phyloP scores from a whole-genome alignment of 345 rosid genomes.

The Ceriops zippeliana region DNA sequence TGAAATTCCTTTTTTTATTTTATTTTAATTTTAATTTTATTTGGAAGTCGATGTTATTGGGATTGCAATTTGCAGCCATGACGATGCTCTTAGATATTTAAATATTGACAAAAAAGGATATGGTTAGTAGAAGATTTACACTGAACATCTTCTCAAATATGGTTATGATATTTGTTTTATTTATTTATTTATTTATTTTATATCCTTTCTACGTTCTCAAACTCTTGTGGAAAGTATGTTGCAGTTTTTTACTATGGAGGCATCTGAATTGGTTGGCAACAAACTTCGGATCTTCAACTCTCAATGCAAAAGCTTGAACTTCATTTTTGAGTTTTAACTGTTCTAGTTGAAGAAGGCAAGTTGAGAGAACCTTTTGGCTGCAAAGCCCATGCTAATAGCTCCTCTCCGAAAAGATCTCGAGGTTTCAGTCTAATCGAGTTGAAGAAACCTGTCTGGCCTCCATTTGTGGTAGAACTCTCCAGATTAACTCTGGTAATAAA shows the following conservation, averaged over 20 bases:
- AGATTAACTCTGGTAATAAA: slow-evolving; percentile 56
- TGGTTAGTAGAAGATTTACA: too few relatives aligned
- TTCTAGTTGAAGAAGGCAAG: slow-evolving; percentile 61
- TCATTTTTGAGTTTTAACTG: slow-evolving; percentile 48
- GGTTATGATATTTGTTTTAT: too few relatives aligned
- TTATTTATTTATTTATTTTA: too few relatives aligned
- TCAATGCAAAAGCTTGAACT: slow-evolving; percentile 63
- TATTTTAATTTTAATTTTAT: too few relatives aligned
- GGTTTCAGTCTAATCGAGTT: slow-evolving; percentile 52
- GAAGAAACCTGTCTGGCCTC: slow-evolving; percentile 63
- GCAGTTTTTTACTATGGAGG: slow-evolving; percentile 61
- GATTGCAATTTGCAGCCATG: too few relatives aligned
- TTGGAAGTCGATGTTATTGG: too few relatives aligned
- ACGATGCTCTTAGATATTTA: too few relatives aligned
- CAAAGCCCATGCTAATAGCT: slow-evolving; percentile 66
- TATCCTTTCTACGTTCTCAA: too few relatives aligned
- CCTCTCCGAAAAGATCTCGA: slow-evolving; percentile 67
- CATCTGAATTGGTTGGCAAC: slow-evolving; percentile 62
- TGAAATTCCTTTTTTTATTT: too few relatives aligned
- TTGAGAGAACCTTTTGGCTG: slow-evolving; percentile 50
- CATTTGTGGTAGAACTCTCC: slow-evolving; percentile 60
- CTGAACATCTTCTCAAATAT: too few relatives aligned
- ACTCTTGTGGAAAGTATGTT: slow-evolving; percentile 43
- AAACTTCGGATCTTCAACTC: slow-evolving; percentile 60
- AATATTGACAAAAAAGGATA: too few relatives aligned